phyloP scores from a whole-genome alignment of 352 stramenopile genomes.

The Plasmopara muralis region DNA sequence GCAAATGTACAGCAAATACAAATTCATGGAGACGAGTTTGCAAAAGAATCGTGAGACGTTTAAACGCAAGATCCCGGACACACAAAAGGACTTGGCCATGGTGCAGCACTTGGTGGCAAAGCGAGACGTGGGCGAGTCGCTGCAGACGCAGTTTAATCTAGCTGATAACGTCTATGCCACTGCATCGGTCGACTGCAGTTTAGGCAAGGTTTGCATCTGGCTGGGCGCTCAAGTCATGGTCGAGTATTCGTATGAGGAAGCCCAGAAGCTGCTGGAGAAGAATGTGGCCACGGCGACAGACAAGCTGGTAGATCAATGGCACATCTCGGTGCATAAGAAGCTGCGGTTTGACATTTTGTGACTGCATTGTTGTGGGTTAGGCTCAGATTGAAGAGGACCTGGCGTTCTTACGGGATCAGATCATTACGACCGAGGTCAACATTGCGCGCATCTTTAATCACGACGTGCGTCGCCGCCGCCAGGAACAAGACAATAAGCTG shows the following conservation, averaged over 20 bases:
- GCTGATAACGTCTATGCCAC: conserved; percentile 94
- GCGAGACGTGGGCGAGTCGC: conserved; percentile 65
- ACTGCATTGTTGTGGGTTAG: conserved; percentile 14
- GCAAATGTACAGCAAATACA: conserved; percentile 89
- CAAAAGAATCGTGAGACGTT: conserved; percentile 83
- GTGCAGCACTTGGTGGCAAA: conserved; percentile 47
- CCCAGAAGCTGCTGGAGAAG: conserved; percentile 79
- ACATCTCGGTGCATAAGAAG: not conserved
- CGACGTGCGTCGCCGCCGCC: conserved; percentile 86
- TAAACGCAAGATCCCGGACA: conserved; percentile 90
- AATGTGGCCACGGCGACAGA: conserved; percentile 70
- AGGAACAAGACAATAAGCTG: conserved; percentile 66
- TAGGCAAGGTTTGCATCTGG: conserved; percentile 95
- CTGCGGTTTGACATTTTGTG: not conserved
- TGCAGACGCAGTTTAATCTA: conserved; percentile 91
- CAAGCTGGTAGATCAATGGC: conserved; percentile 40
- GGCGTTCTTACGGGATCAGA: conserved; percentile 93
- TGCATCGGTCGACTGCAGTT: conserved; percentile 84
- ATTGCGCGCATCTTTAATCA: conserved; percentile 97
- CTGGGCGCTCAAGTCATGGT: conserved; percentile 96
- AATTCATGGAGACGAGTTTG: conserved; percentile 86
- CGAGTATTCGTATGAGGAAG: conserved; percentile 96
- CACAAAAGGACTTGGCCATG: conserved; percentile 69
- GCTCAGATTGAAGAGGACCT: conserved; percentile 87
- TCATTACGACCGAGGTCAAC: conserved; percentile 97